Base-by-base conservation (phyloP, 441 rosid genomes). In the Flueggea neowawraea region DNA sequence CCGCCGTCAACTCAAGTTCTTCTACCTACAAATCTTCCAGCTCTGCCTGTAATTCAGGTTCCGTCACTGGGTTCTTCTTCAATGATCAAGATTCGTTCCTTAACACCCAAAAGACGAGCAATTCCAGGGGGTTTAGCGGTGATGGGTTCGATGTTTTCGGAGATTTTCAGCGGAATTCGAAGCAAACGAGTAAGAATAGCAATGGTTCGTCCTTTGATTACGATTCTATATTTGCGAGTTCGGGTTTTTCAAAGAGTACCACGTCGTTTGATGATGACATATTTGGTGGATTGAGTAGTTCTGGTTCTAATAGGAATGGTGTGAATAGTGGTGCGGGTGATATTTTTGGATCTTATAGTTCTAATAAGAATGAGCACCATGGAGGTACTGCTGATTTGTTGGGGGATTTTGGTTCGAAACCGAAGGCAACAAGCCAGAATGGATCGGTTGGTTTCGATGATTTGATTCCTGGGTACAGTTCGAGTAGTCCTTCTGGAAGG, bases 381-480 rank as follows among this genome's bases (percentile, higher is more conserved):
- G 64, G 70, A 50, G 66, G 68, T 0, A 54, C 61, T 7, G 84
- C 78, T 73, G 94, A 88, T 61, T 74, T 91, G 70, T 69, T 91
- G 69, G 90, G 87, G 54, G 75, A 70, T 58, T 77, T 80, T 54
- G 79, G 71, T 68, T 10, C 62, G 17, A 73, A 76, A 61, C 48
- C 71, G 49, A 74, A 73, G 61, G 59, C 66, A 59, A 60, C 61
- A 3, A 76, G 61, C 57, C 57, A 60, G 56, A 74, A 75, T 52
- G 70, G 74, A 71, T 73, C 77, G 11, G 71, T 72, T 69, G 86
- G 66, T 71, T 70, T 64, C 55, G 88, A 83, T 78, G 96, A 85
- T 60, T 78, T 89, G 79, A 73, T 87, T 32, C 86, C 94, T 9
- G 97, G 97, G 28, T 91, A 89, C 67, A 94, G 82, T 73, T 77